A percentile compares a stretch with the other conserved stretches of the same genome.
These are phyloP conservation scores for Epichloe brachyelytri DNA, from an alignment of 2,329 filamentous ascomycete genomes.

Conservation along the genomic window DNA sequence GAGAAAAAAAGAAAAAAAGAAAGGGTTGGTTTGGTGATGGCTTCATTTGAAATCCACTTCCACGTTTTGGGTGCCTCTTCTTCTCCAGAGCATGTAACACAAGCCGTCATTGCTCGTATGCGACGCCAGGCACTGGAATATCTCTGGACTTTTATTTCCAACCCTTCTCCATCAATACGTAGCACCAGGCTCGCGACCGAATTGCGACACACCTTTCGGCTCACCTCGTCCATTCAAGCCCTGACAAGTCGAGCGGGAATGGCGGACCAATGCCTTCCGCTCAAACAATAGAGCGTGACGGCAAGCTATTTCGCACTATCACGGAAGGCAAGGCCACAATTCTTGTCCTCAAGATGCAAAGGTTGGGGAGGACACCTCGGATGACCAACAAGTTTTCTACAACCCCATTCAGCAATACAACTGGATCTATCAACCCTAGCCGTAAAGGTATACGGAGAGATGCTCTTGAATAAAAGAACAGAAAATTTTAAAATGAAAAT, in stretches of 20 bases:
- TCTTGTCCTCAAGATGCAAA: conserved; percentile 33
- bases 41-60: not conserved
- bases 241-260: conserved; percentile 6
- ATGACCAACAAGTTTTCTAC: conserved; percentile 80
- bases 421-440: conserved; percentile 87
- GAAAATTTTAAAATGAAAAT: conserved; percentile 23
- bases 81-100: not conserved
- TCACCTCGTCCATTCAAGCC: not conserved
- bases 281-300: conserved; percentile 23
- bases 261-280: conserved; percentile 8
- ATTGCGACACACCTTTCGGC: conserved; percentile 2
- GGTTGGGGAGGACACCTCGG: conserved; percentile 38
- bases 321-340: conserved; percentile 46
- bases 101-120: not conserved
- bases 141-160: not conserved
- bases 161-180: not conserved
- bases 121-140: not conserved
- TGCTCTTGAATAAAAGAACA: conserved; percentile 35
- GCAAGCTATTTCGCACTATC: conserved; percentile 37
- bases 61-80: no score
- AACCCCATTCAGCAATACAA: conserved; percentile 99
- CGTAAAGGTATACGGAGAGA: conserved; percentile 77
- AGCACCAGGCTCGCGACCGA: not conserved
- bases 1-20: conserved; percentile 10
- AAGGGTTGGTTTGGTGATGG: conserved; percentile 10